Evolutionary conservation across 192 early-diverging fungal genomes (phyloP), one percentile per base, ranked within the genome.

Genomic region (Backusella circina): DNA sequence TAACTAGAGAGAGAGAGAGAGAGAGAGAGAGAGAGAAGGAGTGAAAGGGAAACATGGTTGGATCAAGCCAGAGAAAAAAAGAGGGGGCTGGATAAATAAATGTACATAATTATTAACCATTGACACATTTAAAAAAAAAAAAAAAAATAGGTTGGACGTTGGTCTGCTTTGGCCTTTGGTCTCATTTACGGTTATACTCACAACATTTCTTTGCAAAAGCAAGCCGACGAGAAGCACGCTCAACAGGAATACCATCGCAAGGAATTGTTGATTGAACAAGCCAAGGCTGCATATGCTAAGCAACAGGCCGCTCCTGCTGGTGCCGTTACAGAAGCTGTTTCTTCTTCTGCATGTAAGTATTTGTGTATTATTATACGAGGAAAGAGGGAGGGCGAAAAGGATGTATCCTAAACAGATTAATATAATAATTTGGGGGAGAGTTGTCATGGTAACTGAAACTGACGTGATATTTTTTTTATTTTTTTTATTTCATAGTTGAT

Each of bases 211-310:
- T 78, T 89, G 75, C 69, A 85, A 10, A 75, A 86, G 54, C 54
- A 81, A 70, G 83, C 79, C 73, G 75, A 84, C 44, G 67, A 87
- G 80, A 75, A 84, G 26, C 75, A 80, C 50, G 78, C 80, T 76
- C 23, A 86, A 51, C 72, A 79, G 54, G 87, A 86, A 75, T 85
- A 83, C 76, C 80, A 84, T 50, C 82, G 82, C 72, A 82, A 86
- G 72, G 88, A 94, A 75, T 75, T 77, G 33, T 79, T 96, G 65
- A 88, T 94, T 76, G 89, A 91, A 26, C 87, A 93, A 82, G 95
- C 90, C 41, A 90, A 91, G 72, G 77, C 83, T 30, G 93, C 94
- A 75, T 96, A 93, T 75, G 91, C 90, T 30, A 90, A 88, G 75
- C 91, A 94, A 85, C 83, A 93, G 72, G 47, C 65, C 3, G 79